phyloP scores from a whole-genome alignment of 108 stramenopile species.

The Cyclotella distinguenda region DNA sequence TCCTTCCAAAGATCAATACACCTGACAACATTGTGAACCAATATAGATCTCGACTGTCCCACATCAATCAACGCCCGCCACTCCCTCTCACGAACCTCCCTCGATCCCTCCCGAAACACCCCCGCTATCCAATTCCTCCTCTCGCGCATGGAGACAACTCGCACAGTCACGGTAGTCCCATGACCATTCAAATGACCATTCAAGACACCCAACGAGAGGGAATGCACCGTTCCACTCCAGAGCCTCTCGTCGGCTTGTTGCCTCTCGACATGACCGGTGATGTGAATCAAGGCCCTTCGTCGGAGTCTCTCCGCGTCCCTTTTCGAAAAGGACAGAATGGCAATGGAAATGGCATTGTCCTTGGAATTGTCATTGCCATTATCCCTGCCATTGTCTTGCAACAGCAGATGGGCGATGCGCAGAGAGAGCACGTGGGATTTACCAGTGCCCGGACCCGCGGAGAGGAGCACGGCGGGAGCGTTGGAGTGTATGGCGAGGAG shows the following conservation, averaged over 20 bases:
- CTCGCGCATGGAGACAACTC: slow-evolving; percentile 40
- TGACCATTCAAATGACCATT: slow-evolving; percentile 27
- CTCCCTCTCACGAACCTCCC: slow-evolving; percentile 26
- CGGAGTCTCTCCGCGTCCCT: slow-evolving; percentile 48
- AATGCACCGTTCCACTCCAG: slow-evolving; percentile 61
- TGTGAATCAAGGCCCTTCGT: slow-evolving; percentile 33
- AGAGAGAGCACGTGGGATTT: slow-evolving; percentile 51
- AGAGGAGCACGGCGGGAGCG: slow-evolving; percentile 53
- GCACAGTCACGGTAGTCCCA: slow-evolving; percentile 7
- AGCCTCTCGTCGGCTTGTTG: background rate
- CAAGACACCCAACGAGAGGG: slow-evolving; percentile 41
- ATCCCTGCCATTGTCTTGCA: slow-evolving; percentile 2
- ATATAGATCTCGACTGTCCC: slow-evolving; percentile 40
- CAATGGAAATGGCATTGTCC: too few relatives aligned
- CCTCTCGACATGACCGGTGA: slow-evolving; percentile 19
- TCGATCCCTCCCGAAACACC: slow-evolving; percentile 20
- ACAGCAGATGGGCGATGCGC: slow-evolving; percentile 45
- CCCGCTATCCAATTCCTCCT: slow-evolving; percentile 40
- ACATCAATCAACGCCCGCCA: slow-evolving; percentile 47
- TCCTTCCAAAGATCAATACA: slow-evolving; percentile 70
- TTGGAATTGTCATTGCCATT: background rate
- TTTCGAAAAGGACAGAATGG: slow-evolving; percentile 55
- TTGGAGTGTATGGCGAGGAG: slow-evolving; percentile 48
- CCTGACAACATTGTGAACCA: slow-evolving; percentile 48
- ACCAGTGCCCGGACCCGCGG: slow-evolving; percentile 58